Conservation (phyloP, 179 eudicot species). For the Spergularia azorica region DNA sequence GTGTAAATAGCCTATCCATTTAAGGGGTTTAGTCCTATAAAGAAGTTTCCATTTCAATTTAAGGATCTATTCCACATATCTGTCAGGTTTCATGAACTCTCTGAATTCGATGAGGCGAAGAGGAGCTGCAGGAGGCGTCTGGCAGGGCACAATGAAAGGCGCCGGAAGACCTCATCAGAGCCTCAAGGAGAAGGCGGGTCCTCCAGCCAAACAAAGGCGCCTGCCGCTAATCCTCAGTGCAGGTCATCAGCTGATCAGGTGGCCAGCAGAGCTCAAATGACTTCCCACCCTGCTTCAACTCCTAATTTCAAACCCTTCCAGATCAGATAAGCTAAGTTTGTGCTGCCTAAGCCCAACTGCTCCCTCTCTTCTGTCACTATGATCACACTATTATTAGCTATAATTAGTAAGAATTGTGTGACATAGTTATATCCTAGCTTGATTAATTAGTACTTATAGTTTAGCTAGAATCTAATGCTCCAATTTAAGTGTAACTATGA, state of each 20-base stretch:
- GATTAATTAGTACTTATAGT: neutral
- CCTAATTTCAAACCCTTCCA: slow-evolving; percentile 32
- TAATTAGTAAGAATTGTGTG: neutral
- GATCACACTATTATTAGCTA: neutral
- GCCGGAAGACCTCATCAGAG: slow-evolving; percentile 34
- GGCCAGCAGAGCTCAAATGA: slow-evolving; percentile 21
- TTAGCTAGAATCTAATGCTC: neutral
- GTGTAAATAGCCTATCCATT: too few relatives aligned
- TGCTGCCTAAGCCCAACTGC: slow-evolving; percentile 12
- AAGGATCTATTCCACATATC: too few relatives aligned
- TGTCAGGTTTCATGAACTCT: slow-evolving; percentile 47
- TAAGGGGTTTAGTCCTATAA: too few relatives aligned
- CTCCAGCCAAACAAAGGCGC: slow-evolving; percentile 11
- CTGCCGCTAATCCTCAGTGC: slow-evolving; percentile 17
- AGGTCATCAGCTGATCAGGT: slow-evolving; percentile 33
- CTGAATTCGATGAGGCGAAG: slow-evolving; percentile 52
- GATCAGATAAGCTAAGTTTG: slow-evolving; percentile 19
- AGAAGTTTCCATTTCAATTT: too few relatives aligned
- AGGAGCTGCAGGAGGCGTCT: slow-evolving; percentile 53
- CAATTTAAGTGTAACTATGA: neutral
- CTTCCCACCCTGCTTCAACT: slow-evolving; percentile 7
- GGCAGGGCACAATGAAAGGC: slow-evolving; percentile 55
- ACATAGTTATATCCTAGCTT: neutral
- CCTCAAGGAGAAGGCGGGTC: slow-evolving; percentile 31
- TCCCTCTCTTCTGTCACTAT: slow-evolving; percentile 53